These are phyloP conservation scores for Amanita rimosa DNA, from an alignment of 768 basidiomycete genomes.

Conservation along the genomic window DNA sequence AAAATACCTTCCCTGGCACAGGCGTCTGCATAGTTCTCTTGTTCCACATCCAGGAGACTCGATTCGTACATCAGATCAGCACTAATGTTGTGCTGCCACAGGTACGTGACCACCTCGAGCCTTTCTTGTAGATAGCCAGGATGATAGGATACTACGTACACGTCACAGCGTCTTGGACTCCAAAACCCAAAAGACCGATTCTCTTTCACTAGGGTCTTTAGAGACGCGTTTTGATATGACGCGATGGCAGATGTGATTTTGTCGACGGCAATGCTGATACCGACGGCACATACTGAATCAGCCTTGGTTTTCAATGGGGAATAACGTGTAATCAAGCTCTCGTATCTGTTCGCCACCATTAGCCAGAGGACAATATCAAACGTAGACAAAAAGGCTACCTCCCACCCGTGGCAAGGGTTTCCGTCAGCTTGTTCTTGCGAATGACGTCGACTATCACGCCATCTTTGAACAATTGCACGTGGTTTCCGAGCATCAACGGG, in stretches of 20 bases:
- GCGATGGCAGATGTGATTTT: slow-evolving; percentile 65
- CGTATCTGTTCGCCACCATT: slow-evolving; percentile 39
- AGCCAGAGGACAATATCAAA: background rate
- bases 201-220: slow-evolving; percentile 64
- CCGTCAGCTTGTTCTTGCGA: slow-evolving; percentile 49
- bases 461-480: slow-evolving; percentile 55
- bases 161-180: slow-evolving; percentile 85
- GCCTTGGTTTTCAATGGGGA: slow-evolving; percentile 40
- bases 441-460: slow-evolving; percentile 73
- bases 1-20: slow-evolving; percentile 78
- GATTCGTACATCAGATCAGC: slow-evolving; percentile 84
- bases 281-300: slow-evolving; percentile 55
- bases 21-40: slow-evolving; percentile 53
- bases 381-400: slow-evolving; percentile 28
- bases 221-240: slow-evolving; percentile 55
- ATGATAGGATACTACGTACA: slow-evolving; percentile 74
- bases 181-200: slow-evolving; percentile 79
- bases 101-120: slow-evolving; percentile 61
- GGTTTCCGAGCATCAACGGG: slow-evolving; percentile 63
- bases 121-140: slow-evolving; percentile 67
- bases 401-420: slow-evolving; percentile 75
- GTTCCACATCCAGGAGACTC: slow-evolving; percentile 47
- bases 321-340: slow-evolving; percentile 54
- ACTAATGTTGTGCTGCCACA: slow-evolving; percentile 78
- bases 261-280: slow-evolving; percentile 68